Base-by-base conservation (phyloP, 1,284 basidiomycete genomes). In the Tausonia pullulans region DNA sequence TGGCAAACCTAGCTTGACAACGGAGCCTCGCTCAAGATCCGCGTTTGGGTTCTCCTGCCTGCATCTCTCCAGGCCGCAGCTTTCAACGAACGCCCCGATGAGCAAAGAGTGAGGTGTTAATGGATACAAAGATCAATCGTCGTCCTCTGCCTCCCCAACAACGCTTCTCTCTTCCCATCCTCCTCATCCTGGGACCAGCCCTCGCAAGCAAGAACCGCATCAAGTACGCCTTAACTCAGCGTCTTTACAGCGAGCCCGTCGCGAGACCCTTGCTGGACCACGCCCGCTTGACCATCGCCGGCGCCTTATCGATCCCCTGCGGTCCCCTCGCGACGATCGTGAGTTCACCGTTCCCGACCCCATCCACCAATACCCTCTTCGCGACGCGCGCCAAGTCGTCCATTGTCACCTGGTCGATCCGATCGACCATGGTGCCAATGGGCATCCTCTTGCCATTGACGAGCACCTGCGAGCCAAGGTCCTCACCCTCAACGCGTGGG, bases 361-460 rank as follows among this genome's bases (percentile, higher is more conserved):
- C 74, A 9, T 54, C 43, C 27, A 9, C 82, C 69, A 90, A 87
- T 63, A 94, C 78, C 58, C 87, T 82, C 46, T 77, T 78, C 3
- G 90, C 90, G 9, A 93, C 90, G 44, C 84, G 81, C 67, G 81
- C 81, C 60, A 95, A 78, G 65, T 85, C 83, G 48, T 83, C 81
- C 10, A 87, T 74, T 16, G 86, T 86, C 61, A 98, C 84, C 56
- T 81, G 79, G 75, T 95, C 91, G 68, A 98, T 92, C 74, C 86
- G 87, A 10, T 83, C 84, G 67, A 87, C 89, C 95, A 98, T 98
- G 75, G 98, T 93, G 45, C 85, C 82, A 40, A 95, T 82, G 4
- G 88, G 84, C 55, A 97, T 83, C 75, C 90, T 93, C 71, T 87
- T 85, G 64, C 87, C 84, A 72, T 96, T 91, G n/a, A 95, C 88